Percentiles rank a stretch among this genome's conserved stretches.
Evolutionary conservation across 257 asterid genomes (phyloP).

Genomic region (Solanum etuberosum): DNA sequence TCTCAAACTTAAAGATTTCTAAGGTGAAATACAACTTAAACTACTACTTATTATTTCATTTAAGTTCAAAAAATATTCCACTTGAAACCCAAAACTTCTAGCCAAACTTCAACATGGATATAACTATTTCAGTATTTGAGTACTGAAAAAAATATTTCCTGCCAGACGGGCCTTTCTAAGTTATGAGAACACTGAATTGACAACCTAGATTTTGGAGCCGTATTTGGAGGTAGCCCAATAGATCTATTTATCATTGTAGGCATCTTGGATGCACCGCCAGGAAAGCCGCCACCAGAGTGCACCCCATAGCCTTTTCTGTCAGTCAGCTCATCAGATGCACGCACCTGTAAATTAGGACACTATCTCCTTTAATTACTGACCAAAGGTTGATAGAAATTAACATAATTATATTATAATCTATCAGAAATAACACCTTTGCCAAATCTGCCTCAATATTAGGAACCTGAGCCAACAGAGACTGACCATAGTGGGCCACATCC

Average conservation of each 20-base stretch:
- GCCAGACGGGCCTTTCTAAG: background rate
- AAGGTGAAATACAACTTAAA: background rate
- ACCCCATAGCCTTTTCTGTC: conserved; percentile 27
- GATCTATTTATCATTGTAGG: conserved; percentile 32
- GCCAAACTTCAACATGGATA: background rate
- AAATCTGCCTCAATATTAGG: conserved; percentile 16
- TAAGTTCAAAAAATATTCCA: background rate
- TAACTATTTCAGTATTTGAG: background rate
- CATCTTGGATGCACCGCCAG: conserved; percentile 26
- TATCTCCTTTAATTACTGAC: background rate
- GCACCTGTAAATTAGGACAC: conserved; percentile 32
- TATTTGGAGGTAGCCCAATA: conserved; percentile 24
- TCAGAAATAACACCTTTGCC: conserved; percentile 30
- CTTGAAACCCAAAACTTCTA: background rate
- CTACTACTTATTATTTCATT: background rate
- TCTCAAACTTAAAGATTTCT: background rate
- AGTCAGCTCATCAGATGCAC: conserved; percentile 32
- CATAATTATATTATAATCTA: background rate
- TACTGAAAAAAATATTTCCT: background rate
- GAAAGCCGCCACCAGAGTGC: conserved; percentile 22
- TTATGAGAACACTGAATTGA: background rate
- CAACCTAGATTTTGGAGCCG: conserved; percentile 52
- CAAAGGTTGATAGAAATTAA: background rate
- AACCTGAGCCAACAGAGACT: conserved; percentile 42
- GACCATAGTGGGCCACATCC: conserved; percentile 34